Percentiles rank a stretch among this genome's conserved stretches.
Evolutionary conservation across 2,329 filamentous ascomycete species (phyloP).

Genomic region (Cladophialophora bantiana): DNA sequence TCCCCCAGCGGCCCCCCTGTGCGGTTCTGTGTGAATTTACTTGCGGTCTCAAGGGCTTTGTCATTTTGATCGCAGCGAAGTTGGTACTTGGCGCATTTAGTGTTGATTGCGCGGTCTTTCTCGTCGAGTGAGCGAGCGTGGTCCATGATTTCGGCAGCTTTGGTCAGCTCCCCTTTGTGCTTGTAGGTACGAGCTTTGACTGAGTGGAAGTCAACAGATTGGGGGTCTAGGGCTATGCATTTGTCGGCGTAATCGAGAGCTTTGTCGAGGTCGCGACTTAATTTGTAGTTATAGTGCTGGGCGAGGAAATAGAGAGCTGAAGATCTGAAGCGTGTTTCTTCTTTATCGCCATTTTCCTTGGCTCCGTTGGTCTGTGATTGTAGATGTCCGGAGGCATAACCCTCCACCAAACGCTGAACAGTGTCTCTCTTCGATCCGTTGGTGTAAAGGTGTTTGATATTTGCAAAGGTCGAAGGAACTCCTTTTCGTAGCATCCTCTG

Average conservation of each 20-base stretch:
- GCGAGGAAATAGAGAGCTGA: slow-evolving; percentile 91
- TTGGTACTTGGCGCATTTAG: slow-evolving; percentile 96
- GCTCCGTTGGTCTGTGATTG: slow-evolving; percentile 57
- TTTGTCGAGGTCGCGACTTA: slow-evolving; percentile 82
- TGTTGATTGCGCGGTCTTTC: slow-evolving; percentile 96
- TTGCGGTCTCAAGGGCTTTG: slow-evolving; percentile 83
- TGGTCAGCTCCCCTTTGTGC: slow-evolving; percentile 78
- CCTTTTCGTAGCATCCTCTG: slow-evolving; percentile 87
- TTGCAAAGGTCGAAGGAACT: slow-evolving; percentile 94
- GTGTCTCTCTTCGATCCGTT: slow-evolving; percentile 78
- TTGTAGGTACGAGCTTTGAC: slow-evolving; percentile 95
- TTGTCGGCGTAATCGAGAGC: slow-evolving; percentile 83
- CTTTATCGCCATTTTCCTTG: slow-evolving; percentile 54
- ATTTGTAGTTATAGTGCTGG: slow-evolving; percentile 93
- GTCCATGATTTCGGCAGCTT: slow-evolving; percentile 88
- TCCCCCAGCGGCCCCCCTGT: slow-evolving; percentile 89
- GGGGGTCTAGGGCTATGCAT: slow-evolving; percentile 78
- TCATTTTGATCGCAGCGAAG: slow-evolving; percentile 91
- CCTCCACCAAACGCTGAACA: slow-evolving; percentile 76
- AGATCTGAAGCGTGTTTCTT: slow-evolving; percentile 69
- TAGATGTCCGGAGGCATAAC: slow-evolving; percentile 70
- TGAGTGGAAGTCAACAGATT: slow-evolving; percentile 90
- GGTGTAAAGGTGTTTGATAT: slow-evolving; percentile 90
- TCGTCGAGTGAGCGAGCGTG: slow-evolving; percentile 82
- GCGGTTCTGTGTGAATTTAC: slow-evolving; percentile 92